Base-by-base conservation (phyloP, 2,329 filamentous ascomycete genomes). In the Aspergillus jensenii region DNA sequence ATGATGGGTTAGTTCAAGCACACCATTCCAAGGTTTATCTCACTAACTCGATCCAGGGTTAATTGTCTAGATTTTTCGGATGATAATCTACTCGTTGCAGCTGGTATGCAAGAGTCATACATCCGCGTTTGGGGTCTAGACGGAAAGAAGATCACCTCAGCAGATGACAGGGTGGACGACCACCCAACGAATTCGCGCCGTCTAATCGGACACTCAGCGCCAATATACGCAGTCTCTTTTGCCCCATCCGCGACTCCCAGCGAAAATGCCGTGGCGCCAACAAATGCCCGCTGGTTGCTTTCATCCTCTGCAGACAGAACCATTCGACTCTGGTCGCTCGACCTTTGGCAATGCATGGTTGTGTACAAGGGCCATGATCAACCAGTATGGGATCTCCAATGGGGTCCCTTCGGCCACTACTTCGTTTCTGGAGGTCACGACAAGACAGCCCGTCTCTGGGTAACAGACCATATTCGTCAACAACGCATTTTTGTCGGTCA, bases 1-100 rank as follows among this genome's bases (percentile, higher is more conserved):
- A 92, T 62, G 92, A 96, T 74, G 90, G 87, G 91, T 93, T 78
- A 79, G 85, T 62, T 17, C 31, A 11, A 44, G 60, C 9, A 9
- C 9, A 43, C 12, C 23, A 3, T 5, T 12, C 6, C 7, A 2
- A 51, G 15, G 14, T 37, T 44, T 17, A 31, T 31, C 17, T n/a
- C n/a, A 9, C 41, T 52, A 59, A 50, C 67, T 74, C 59, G 74
- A 60, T 44, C 25, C 60, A 93, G 90, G 56, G 84, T 96, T 59
- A 92, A 91, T n/a, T 96, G 90, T 70, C 86, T 98, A 71, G 93
- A 98, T 68, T 97, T 99, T 70, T 97, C 93, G 0, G 90, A 93
- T 54, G 95, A 99, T 71, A 89, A 91, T 62, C 84, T 88, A 63
- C 84, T 98, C 27, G 90, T 95, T 39, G 95, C 95, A 23, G 90